These are phyloP conservation scores for Zygosaccharomyces sapae DNA, from an alignment of 1,139 yeast genomes.

Conservation along the genomic window DNA sequence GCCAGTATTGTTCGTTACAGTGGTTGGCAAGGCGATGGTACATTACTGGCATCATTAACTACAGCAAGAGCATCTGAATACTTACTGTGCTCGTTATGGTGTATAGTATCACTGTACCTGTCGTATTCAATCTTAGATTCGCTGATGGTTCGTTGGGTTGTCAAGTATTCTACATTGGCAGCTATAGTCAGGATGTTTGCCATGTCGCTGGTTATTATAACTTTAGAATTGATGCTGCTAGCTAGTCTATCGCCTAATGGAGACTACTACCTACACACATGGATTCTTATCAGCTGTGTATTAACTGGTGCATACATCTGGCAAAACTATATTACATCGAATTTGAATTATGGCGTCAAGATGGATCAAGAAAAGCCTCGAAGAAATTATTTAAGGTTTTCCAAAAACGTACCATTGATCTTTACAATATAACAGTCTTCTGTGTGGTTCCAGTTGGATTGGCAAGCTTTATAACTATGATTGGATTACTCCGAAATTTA, in stretches of 20 bases:
- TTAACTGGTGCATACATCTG: slow-evolving; percentile 77
- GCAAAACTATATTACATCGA: slow-evolving; percentile 87
- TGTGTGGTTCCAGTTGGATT: slow-evolving; percentile 97
- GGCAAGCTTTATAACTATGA: slow-evolving; percentile 90
- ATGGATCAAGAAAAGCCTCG: slow-evolving; percentile 8
- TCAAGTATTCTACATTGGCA: slow-evolving; percentile 80
- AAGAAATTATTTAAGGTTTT: slow-evolving; percentile 19
- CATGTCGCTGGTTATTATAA: slow-evolving; percentile 68
- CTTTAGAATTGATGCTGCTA: slow-evolving; percentile 65
- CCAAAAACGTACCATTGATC: slow-evolving; percentile 58
- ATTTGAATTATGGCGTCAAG: slow-evolving; percentile 49
- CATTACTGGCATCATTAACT: slow-evolving; percentile 39
- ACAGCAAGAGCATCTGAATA: slow-evolving; percentile 66
- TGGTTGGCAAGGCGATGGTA: slow-evolving; percentile 14
- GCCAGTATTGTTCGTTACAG: slow-evolving; percentile 39
- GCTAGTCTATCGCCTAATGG: slow-evolving; percentile 53
- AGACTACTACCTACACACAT: slow-evolving; percentile 73
- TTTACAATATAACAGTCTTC: slow-evolving; percentile 84
- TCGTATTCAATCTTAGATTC: slow-evolving; percentile 85
- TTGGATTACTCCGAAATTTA: slow-evolving; percentile 69
- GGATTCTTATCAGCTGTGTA: slow-evolving; percentile 85
- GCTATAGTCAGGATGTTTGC: slow-evolving; percentile 83
- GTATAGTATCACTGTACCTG: slow-evolving; percentile 79
- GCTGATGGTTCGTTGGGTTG: slow-evolving; percentile 88
- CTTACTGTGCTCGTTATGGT: slow-evolving; percentile 73